A percentile compares a stretch with the other conserved stretches of the same genome.
phyloP scores from a whole-genome alignment of 2,329 filamentous ascomycete species.

The Clonostachys byssicola region DNA sequence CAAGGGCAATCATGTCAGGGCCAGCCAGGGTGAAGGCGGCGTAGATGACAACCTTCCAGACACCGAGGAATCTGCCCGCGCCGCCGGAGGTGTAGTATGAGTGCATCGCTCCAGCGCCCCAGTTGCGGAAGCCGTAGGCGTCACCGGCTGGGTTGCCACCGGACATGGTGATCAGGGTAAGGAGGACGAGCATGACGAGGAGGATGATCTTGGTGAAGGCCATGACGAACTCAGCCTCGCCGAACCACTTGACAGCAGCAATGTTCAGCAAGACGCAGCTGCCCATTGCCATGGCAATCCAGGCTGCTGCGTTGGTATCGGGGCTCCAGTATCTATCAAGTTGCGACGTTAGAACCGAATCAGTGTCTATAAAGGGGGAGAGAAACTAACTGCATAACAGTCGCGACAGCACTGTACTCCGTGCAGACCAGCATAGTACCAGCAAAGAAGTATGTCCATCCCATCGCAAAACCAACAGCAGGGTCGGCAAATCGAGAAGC shows the following conservation, averaged over 20 bases:
- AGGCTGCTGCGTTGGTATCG: constrained; percentile 38
- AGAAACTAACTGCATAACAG: constrained; percentile 30
- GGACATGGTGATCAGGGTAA: constrained; percentile 58
- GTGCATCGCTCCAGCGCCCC: constrained; percentile 28
- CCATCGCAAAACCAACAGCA: constrained; percentile 51
- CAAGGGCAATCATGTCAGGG: constrained; percentile 60
- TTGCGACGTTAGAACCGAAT: too few species aligned
- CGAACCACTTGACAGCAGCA: constrained; percentile 37
- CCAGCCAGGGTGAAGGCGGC: constrained; percentile 66
- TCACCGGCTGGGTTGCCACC: constrained; percentile 61
- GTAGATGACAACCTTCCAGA: constrained; percentile 51
- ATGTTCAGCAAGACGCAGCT: constrained; percentile 42
- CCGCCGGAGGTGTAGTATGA: constrained; percentile 34
- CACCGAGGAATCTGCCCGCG: constrained; percentile 60
- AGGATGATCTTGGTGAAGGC: constrained; percentile 47
- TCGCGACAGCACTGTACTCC: constrained; percentile 37
- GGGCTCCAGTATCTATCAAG: constrained; percentile 21
- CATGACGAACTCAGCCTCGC: constrained; percentile 46
- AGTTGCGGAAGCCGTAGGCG: constrained; percentile 61
- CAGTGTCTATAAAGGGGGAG: too few species aligned
- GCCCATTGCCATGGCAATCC: constrained; percentile 41
- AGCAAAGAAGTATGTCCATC: constrained; percentile 46
- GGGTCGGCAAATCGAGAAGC: constrained; percentile 51
- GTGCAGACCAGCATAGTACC: constrained; percentile 39
- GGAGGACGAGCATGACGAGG: constrained; percentile 51